Base-by-base conservation (phyloP, 305 asterid genomes). In the Fraxinus sp. region DNA sequence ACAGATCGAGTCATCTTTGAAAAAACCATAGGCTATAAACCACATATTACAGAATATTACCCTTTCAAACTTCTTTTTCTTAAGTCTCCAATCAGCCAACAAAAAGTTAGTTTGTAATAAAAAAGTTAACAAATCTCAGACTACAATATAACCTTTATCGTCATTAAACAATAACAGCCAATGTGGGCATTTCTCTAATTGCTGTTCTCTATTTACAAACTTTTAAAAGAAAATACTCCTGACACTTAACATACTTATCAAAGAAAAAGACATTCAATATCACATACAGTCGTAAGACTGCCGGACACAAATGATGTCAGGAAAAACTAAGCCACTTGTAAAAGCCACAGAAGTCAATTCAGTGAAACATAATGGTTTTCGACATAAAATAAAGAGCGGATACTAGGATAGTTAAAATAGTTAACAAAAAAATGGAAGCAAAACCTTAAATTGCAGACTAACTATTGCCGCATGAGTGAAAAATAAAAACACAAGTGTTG, bases 61-160 rank as follows among this genome's bases (percentile, higher is more conserved):
- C 70, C 28, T 57, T 57, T 5, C 68, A 57, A 57, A 57, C 68
- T n/a, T 66, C 36, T 57, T 16, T 10, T 46, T 33, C 41, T 52
- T 16, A 13, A 70, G 55, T 81, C 55, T 14, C 76, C 79, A 84
- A 37, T 57, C 32, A 33, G 46, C 22, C 10, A 73, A 73, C 64
- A 57, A 16, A 64, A 18, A 41, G 8, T 22, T 32, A 62, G 59
- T 79, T 73, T 35, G 26, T 16, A 18, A 16, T 3, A 75, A 44
- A 41, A 59, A 14, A 39, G 57, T 44, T 57, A 26, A 18, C 68
- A 57, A 57, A 57, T 57, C 11, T n/a, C 10, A 57, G 8, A 57
- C 4, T 57, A 57, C 68, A 18, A 18, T 57, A 57, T 1, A 57
- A 57, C 26, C 68, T 57, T 57, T 18, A 57, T 57, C 68, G 1